phyloP scores from a whole-genome alignment of 2,329 filamentous ascomycete species.

The Dothiorella sarmentorum region DNA sequence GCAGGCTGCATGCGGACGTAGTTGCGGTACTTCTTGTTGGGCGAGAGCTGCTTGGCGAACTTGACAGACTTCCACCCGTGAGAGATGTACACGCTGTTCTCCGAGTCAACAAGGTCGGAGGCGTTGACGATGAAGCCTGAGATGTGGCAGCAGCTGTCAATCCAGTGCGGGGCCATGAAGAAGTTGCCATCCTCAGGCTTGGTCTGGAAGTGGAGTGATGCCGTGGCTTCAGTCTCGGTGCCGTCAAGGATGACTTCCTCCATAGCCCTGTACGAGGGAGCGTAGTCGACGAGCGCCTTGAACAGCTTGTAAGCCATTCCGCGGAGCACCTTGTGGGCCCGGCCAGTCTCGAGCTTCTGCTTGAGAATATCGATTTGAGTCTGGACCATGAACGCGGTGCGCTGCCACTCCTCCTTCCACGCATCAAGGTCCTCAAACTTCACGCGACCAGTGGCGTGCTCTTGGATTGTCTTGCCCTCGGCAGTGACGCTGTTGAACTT shows the following conservation, averaged over 20 bases:
- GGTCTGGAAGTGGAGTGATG: slow-evolving; percentile 53
- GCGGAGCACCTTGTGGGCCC: slow-evolving; percentile 68
- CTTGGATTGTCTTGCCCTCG: slow-evolving; percentile 53
- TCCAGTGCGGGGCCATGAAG: slow-evolving; percentile 58
- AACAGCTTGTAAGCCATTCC: slow-evolving; percentile 76
- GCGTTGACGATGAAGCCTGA: slow-evolving; percentile 61
- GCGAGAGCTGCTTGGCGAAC: slow-evolving; percentile 51
- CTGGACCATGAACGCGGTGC: slow-evolving; percentile 59
- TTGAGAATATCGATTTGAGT: slow-evolving; percentile 62
- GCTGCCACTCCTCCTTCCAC: slow-evolving; percentile 65
- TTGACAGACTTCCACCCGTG: slow-evolving; percentile 61
- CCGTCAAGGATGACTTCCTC: slow-evolving; percentile 57
- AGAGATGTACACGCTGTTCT: slow-evolving; percentile 59
- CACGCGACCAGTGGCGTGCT: slow-evolving; percentile 62
- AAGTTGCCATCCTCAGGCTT: slow-evolving; percentile 54
- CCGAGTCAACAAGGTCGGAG: slow-evolving; percentile 56
- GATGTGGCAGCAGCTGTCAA: slow-evolving; percentile 56
- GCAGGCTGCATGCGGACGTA: slow-evolving; percentile 61
- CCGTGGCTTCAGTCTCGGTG: slow-evolving; percentile 54
- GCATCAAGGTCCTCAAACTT: slow-evolving; percentile 58
- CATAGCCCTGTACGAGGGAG: slow-evolving; percentile 56
- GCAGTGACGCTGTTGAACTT: slow-evolving; percentile 57
- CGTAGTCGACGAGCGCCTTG: slow-evolving; percentile 56
- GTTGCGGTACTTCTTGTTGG: slow-evolving; percentile 54
- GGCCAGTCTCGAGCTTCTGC: slow-evolving; percentile 61